These are phyloP conservation scores for Euphorbia lathyris DNA, from an alignment of 345 rosid species.

Conservation along the genomic window DNA sequence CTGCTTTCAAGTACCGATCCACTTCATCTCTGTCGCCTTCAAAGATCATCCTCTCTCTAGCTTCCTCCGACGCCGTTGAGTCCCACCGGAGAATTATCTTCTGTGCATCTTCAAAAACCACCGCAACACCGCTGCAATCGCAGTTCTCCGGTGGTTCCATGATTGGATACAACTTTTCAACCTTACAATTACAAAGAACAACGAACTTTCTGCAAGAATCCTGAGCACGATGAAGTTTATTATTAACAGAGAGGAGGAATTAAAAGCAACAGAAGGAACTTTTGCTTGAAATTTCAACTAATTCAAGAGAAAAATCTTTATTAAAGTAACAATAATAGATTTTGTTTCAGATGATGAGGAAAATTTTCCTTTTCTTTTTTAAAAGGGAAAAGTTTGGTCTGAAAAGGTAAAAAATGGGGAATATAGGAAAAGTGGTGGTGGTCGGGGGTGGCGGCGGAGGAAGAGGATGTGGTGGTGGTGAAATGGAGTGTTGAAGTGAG, in stretches of 20 bases:
- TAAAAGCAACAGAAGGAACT: too few relatives aligned
- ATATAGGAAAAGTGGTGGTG: slow-evolving; percentile 13
- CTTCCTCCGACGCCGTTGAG: slow-evolving; percentile 83
- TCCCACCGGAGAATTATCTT: slow-evolving; percentile 85
- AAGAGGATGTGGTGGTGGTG: neutral
- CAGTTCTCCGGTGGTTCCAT: slow-evolving; percentile 61
- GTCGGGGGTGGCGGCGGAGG: neutral
- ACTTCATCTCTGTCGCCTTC: slow-evolving; percentile 68
- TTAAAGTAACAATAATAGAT: neutral
- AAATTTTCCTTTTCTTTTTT: neutral
- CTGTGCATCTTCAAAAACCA: slow-evolving; percentile 59
- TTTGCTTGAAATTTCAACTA: too few relatives aligned
- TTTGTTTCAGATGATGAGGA: neutral
- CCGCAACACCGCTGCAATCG: slow-evolving; percentile 5
- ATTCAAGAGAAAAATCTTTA: neutral
- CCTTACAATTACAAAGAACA: neutral
- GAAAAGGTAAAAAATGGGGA: slow-evolving; percentile 2
- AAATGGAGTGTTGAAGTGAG: too few relatives aligned
- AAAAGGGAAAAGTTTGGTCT: neutral
- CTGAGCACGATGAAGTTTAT: too few relatives aligned
- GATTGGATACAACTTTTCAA: neutral
- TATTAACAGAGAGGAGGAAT: too few relatives aligned
- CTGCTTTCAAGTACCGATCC: slow-evolving; percentile 78
- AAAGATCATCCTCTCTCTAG: slow-evolving; percentile 80
- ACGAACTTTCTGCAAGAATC: slow-evolving; percentile 2